Base-by-base conservation (phyloP, 495 filamentous ascomycete species). In the Penicillium cinerascens region DNA sequence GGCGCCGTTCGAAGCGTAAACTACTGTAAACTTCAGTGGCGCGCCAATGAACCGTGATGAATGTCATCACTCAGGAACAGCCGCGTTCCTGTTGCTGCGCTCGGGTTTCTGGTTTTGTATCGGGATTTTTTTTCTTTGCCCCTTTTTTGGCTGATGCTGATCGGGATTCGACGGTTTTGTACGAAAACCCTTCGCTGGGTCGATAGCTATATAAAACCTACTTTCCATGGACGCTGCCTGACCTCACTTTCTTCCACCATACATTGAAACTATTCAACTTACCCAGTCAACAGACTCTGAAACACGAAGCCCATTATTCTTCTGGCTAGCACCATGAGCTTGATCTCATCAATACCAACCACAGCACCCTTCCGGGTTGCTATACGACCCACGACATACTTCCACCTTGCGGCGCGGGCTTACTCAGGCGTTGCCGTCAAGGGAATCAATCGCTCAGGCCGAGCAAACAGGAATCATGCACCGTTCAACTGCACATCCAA, bases 321-420 rank as follows among this genome's bases (percentile, higher is more conserved):
- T 33, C 29, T 26, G 20, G 20, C 41, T 22, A 26, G 29, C 18
- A 20, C 18, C n/a, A 54, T 52, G 54, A 60, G 16, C 27, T 55
- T 48, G 17, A 18, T 53, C 29, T 49, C 47, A 29, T 38, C 49
- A 66, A 64, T 71, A 37, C 61, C 69, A 44, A 47, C 60, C 3
- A 66, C 61, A n/a, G 51, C 63, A 25, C 69, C 71, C 53, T 54
- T 73, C 7, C 61, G 69, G 65, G 61, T 51, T n/a, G 57, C 65
- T 39, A 51, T 56, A 40, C 55, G 66, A 38, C 64, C 65, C 6
- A 60, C 63, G 15, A 44, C 61, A 33, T 63, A 60, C 26, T 55
- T 70, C 10, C 60, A 59, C 25, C 41, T 72, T n/a, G 55, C 58
- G 6, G 27, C 62, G 9, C 61, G 64, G 39, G 52, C 64, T 38